phyloP scores from a whole-genome alignment of 1,284 basidiomycete genomes.

The Moniliophthora roreri region DNA sequence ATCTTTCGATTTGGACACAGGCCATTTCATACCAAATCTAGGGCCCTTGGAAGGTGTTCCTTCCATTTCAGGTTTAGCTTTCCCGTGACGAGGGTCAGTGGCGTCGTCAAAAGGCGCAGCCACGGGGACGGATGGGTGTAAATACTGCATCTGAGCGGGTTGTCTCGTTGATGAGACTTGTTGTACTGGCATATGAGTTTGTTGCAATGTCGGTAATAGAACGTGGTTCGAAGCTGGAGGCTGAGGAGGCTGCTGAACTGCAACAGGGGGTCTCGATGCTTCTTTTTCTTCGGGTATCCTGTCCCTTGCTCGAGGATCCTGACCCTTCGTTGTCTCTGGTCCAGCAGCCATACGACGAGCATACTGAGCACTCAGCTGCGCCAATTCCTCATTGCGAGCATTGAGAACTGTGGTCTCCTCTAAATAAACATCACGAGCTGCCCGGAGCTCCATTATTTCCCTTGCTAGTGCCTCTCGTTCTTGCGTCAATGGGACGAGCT shows the following conservation, averaged over 20 bases:
- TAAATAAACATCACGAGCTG: constrained; percentile 82
- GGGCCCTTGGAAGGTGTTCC: constrained; percentile 39
- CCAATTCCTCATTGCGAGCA: constrained; percentile 90
- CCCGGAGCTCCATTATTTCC: constrained; percentile 87
- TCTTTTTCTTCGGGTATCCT: not conserved
- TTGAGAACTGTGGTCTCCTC: constrained; percentile 92
- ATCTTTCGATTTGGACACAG: constrained; percentile 48
- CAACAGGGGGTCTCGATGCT: not conserved
- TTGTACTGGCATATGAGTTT: too few species aligned
- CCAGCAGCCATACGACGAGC: constrained; percentile 69
- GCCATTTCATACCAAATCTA: constrained; percentile 51
- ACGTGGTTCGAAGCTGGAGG: not conserved
- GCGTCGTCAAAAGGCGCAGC: too few species aligned
- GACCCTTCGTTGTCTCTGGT: constrained; percentile 34
- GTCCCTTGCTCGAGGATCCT: constrained; percentile 11
- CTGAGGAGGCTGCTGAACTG: not conserved
- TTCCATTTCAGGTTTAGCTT: not conserved
- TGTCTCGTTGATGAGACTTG: too few species aligned
- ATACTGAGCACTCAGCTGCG: constrained; percentile 82
- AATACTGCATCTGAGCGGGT: too few species aligned
- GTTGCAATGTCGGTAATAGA: too few species aligned
- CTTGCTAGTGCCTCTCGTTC: constrained; percentile 79
- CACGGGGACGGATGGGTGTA: too few species aligned
- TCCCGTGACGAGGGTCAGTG: too few species aligned
- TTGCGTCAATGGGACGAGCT: constrained; percentile 81